Base-by-base conservation (phyloP, 75 land plant species). In the Adiantum capillusveneris region DNA sequence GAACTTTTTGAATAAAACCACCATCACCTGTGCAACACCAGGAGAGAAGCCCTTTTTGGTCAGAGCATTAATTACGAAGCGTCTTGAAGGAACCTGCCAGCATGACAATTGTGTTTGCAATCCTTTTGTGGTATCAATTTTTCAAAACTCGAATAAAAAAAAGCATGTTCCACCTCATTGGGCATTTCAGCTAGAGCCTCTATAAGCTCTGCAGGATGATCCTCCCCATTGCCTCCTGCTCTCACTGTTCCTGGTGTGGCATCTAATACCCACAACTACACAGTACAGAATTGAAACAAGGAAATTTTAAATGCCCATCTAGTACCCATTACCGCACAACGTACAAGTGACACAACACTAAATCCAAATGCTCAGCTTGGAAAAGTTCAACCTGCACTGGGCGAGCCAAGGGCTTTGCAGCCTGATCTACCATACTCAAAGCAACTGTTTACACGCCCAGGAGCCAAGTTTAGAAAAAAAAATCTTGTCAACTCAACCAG, bases 391-490 rank as follows among this genome's bases (percentile, higher is more conserved):
- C 98, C 75, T 73, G 73, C 7, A 93, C 90, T 37, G 98, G 98
- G n/a, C 96, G 73, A 41, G 91, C 96, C 64, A 94, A 86, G 68
- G 98, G 98, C 64, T 94, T 94, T 50, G 90, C 83, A 64, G 90
- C 91, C 69, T 94, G 98, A 60, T 94, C 85, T 41, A 83, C 87
- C 91, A 94, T 94, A 70, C 98, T 94, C 63, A 94, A 67, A n/a
- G 79, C 98, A 57, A 94, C 98, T 94, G 88, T 63, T 78, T 5
- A 58, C 17, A 42, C 9, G 9, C 9, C 9, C 37, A 34, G 37
- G 37, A 9, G 9, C 37, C n/a, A n/a, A n/a, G n/a, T n/a, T n/a
- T n/a, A n/a, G n/a, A n/a, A n/a, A n/a, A n/a, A n/a, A n/a, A n/a
- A n/a, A n/a, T n/a, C n/a, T n/a, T n/a, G n/a, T n/a, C n/a, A n/a